phyloP scores from a whole-genome alignment of 306 rosid species.

The Urtica urens region DNA sequence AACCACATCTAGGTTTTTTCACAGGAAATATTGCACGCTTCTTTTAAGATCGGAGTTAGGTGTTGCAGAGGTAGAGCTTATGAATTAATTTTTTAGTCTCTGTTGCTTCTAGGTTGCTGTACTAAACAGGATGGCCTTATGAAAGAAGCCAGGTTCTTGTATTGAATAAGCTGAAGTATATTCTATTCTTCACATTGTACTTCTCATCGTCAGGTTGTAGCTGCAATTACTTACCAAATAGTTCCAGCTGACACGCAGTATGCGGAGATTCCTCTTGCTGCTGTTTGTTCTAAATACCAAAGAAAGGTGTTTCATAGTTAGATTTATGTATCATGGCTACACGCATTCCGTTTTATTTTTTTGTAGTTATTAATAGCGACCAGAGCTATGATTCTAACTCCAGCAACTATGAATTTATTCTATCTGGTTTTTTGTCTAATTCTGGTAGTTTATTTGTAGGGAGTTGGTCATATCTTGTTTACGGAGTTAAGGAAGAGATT shows the following conservation, averaged over 20 bases:
- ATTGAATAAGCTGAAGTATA: not conserved
- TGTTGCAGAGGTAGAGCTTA: slow-evolving; percentile 41
- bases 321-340: not conserved
- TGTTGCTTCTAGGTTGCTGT: not conserved
- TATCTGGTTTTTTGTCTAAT: not conserved
- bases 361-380: not conserved
- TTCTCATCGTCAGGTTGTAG: slow-evolving; percentile 43
- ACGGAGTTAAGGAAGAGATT: slow-evolving; percentile 60
- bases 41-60: slow-evolving; percentile 35
- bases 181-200: not conserved
- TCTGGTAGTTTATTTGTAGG: slow-evolving; percentile 33
- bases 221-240: slow-evolving; percentile 78
- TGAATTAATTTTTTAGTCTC: not conserved
- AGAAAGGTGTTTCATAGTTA: slow-evolving; percentile 39
- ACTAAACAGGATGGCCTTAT: too few relatives aligned
- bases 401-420: too few relatives aligned
- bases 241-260: slow-evolving; percentile 76
- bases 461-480: slow-evolving; percentile 56
- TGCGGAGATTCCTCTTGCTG: slow-evolving; percentile 94
- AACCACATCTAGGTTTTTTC: slow-evolving; percentile 1
- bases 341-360: not conserved
- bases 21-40: slow-evolving; percentile 83
- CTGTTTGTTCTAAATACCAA: slow-evolving; percentile 49
- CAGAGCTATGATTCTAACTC: too few relatives aligned
- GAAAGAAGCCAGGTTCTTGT: too few relatives aligned